Evolutionary conservation across 192 early-diverging fungal species (phyloP).

Genomic region (Entomortierella parvispora): DNA sequence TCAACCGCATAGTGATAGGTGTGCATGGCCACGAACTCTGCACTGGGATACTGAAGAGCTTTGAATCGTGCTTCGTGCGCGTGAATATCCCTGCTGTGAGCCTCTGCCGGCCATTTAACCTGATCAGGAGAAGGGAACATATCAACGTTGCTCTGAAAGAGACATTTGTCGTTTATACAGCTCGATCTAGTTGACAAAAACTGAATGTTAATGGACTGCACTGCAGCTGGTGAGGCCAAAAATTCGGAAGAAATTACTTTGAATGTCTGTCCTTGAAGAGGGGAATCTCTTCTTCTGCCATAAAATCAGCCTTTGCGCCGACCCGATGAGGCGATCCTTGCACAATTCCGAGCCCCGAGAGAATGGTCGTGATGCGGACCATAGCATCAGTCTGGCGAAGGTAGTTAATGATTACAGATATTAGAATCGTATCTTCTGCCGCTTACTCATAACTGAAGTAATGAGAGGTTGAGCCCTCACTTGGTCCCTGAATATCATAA

Average conservation of each 20-base stretch:
- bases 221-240: too few species aligned
- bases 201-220: too few species aligned
- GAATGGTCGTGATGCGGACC: slow-evolving; percentile 25
- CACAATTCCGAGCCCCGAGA: slow-evolving; percentile 51
- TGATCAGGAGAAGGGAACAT: slow-evolving; percentile 56
- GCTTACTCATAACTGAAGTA: not conserved
- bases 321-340: slow-evolving; percentile 54
- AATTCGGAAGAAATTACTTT: slow-evolving; percentile 15
- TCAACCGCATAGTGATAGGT: slow-evolving; percentile 66
- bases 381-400: slow-evolving; percentile 30
- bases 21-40: slow-evolving; percentile 55
- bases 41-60: slow-evolving; percentile 47
- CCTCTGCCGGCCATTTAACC: slow-evolving; percentile 46
- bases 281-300: slow-evolving; percentile 57
- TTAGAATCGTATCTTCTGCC: not conserved
- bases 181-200: slow-evolving; percentile 61
- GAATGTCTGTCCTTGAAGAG: slow-evolving; percentile 52
- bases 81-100: slow-evolving; percentile 38
- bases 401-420: not conserved
- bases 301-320: slow-evolving; percentile 56
- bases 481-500: too few species aligned
- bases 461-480: too few species aligned
- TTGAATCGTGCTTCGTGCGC: slow-evolving; percentile 56
- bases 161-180: slow-evolving; percentile 61
- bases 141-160: slow-evolving; percentile 64